A percentile compares a stretch with the other conserved stretches of the same genome.
Conservation (phyloP, 768 basidiomycete species). For the Russula ochroleuca region DNA sequence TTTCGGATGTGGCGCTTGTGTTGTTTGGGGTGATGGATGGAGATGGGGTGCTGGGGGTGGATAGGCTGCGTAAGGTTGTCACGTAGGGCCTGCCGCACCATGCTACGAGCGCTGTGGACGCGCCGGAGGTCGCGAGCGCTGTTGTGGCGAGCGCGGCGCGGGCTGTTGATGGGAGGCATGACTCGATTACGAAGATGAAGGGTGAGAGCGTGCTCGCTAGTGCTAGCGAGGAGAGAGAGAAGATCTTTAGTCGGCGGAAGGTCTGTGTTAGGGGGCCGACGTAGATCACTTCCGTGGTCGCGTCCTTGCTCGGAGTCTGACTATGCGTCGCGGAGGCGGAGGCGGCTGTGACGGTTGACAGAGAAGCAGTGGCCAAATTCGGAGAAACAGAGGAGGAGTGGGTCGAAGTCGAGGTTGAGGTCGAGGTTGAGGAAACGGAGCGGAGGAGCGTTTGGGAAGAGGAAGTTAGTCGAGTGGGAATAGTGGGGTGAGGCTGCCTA, state of each 20-base stretch:
- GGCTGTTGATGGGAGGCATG: conserved; percentile 64
- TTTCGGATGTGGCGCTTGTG: not conserved
- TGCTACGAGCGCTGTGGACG: conserved; percentile 70
- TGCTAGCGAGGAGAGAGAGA: conserved; percentile 74
- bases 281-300: conserved; percentile 40
- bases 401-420: not conserved
- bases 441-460: not conserved
- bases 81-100: conserved; percentile 77
- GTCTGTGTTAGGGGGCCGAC: conserved; percentile 67
- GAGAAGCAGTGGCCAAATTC: not conserved
- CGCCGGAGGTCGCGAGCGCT: conserved; percentile 65
- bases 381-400: not conserved
- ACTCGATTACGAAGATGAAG: conserved; percentile 78
- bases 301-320: not conserved
- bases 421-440: conserved; percentile 1
- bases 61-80: conserved; percentile 49
- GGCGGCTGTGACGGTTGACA: conserved; percentile 1
- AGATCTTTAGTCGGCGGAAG: conserved; percentile 74
- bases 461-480: not conserved
- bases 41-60: not conserved
- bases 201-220: conserved; percentile 68
- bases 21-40: not conserved
- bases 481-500: not conserved
- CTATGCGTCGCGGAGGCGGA: not conserved
- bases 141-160: conserved; percentile 62